Conservation (phyloP, 768 basidiomycete genomes). For the Termitomyces eurrhizus region DNA sequence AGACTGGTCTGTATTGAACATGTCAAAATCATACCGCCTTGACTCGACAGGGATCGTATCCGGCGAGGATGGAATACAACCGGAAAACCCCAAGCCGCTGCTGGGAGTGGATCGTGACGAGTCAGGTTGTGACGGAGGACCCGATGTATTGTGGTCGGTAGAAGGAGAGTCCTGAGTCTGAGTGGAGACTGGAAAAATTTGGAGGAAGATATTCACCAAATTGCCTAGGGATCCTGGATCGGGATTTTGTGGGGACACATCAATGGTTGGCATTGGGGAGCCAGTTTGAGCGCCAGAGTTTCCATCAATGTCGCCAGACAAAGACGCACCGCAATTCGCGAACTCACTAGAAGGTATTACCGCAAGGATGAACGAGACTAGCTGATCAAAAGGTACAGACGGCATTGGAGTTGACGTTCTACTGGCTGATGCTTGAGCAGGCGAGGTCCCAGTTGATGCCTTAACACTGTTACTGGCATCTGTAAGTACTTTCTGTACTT, state of each 20-base stretch:
- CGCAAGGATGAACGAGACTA: conserved; percentile 36
- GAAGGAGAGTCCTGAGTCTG: conserved; percentile 25
- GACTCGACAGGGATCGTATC: conserved; percentile 5
- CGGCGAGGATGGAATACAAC: conserved; percentile 9
- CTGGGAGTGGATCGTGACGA: conserved; percentile 6
- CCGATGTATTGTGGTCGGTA: conserved; percentile 10
- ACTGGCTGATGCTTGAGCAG: neutral
- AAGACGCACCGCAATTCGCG: neutral
- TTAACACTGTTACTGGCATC: conserved; percentile 20
- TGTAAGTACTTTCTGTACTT: conserved; percentile 21
- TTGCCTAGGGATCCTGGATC: conserved; percentile 43
- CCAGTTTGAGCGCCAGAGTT: conserved; percentile 6
- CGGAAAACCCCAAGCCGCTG: conserved; percentile 13
- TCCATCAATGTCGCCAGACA: neutral
- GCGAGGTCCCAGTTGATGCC: neutral
- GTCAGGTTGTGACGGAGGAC: neutral
- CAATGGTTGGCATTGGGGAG: neutral
- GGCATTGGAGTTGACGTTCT: conserved; percentile 11
- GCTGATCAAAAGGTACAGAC: conserved; percentile 32
- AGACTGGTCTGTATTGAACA: neutral
- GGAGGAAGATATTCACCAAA: conserved; percentile 50
- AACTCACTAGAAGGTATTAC: conserved; percentile 17
- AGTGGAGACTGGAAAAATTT: conserved; percentile 35
- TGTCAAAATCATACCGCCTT: conserved; percentile 8
- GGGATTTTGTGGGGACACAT: conserved; percentile 12